Evolutionary conservation across 2,329 filamentous ascomycete genomes (phyloP), one percentile per base, ranked within the genome.

Genomic region (Chaetomium strumarium): DNA sequence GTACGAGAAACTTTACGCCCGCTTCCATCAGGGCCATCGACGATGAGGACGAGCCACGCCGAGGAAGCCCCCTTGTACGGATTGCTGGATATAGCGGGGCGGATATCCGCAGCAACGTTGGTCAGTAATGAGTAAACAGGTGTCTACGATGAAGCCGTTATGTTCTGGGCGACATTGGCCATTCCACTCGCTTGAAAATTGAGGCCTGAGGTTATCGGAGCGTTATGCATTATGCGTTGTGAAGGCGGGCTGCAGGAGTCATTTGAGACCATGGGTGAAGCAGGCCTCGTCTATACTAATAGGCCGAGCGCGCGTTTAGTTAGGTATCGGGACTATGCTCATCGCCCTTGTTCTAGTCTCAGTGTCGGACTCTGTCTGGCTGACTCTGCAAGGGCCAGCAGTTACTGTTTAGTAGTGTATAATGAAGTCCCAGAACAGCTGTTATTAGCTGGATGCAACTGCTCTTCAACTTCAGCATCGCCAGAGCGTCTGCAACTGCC

Each of bases 1-100:
- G 78, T 33, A 63, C 66, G 51, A 70, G 75, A 12, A 68, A 72
- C 46, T 74, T 75, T 45, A 77, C 75, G 0, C 73, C 75, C 8
- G 68, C 68, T 2, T 72, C 75, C 34, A 61, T 66, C n/a, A 75
- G 71, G 56, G 71, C 62, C 9, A 71, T 76, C 14, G 76, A 76
- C 37, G 72, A 74, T 17, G 74, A 78, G 46, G 71, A 77, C 39
- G 73, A 77, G 55, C 69, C 71, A 33, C 67, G 68, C 12, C 66
- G 68, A 24, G 58, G 53, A n/a, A 72, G 68, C 50, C 68, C 70
- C 8, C 62, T 59, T 34, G 47, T 63, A 30, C 44, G 55, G n/a
- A 29, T 41, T 43, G 36, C 44, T 5, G 49, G 47, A 7, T 57
- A 39, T 39, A 42, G 52, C 10, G 52, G 30, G 40, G 34, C 30